Conservation (phyloP, 306 rosid genomes). For the Inga leiocalycina region DNA sequence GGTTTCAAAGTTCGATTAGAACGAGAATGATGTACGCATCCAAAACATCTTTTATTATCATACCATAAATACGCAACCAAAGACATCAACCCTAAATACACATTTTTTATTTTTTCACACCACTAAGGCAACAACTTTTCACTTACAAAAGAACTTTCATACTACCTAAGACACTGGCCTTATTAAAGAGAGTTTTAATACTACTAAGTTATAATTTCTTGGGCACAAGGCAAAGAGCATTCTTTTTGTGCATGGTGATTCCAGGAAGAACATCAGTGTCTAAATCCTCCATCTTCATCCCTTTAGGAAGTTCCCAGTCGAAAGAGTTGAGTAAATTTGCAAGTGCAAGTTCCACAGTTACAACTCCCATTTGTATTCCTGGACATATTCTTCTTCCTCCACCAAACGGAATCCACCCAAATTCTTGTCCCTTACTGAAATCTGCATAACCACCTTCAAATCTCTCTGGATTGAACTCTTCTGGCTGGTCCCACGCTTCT, state of each 20-base stretch:
- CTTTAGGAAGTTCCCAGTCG: background rate
- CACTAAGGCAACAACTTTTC: too few species aligned
- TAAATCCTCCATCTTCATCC: background rate
- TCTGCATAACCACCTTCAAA: background rate
- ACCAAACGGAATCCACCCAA: background rate
- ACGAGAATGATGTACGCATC: too few species aligned
- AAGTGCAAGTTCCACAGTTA: background rate
- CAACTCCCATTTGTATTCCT: background rate
- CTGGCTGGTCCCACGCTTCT: background rate
- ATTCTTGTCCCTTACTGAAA: background rate
- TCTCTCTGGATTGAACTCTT: background rate
- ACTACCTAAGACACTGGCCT: too few species aligned
- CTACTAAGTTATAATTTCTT: background rate
- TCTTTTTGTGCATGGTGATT: background rate
- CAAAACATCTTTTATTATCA: too few species aligned
- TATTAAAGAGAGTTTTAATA: too few species aligned
- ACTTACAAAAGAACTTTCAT: too few species aligned
- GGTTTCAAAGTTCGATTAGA: too few species aligned
- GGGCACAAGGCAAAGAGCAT: constrained; percentile 8
- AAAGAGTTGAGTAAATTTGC: background rate
- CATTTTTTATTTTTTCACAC: too few species aligned
- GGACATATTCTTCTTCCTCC: background rate
- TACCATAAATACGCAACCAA: background rate
- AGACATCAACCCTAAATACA: background rate
- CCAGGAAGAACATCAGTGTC: background rate